Base-by-base conservation (phyloP, 345 rosid species). In the Firmiana major region DNA sequence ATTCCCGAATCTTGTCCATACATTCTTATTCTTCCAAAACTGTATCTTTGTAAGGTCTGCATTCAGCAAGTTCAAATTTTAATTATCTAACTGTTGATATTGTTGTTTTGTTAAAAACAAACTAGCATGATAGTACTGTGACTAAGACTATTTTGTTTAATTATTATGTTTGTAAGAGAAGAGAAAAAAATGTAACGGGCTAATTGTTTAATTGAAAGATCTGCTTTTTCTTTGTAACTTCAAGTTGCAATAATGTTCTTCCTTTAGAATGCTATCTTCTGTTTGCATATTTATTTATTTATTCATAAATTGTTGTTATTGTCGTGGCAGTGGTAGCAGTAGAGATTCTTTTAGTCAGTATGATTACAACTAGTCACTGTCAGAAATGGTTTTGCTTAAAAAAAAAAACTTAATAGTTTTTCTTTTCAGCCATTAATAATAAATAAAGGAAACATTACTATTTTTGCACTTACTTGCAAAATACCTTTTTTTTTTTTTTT, bases 1-100 rank as follows among this genome's bases (percentile, higher is more conserved):
- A n/a, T 77, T 57, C n/a, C 13, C 73, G 21, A 62, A 48, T 54
- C 67, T 77, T 82, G 84, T 80, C 63, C 63, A 82, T 84, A 72
- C 19, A 54, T 40, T 76, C 65, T 68, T 71, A 45, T 75, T 58
- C 80, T 77, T 63, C 76, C 82, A 76, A 66, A 63, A 78, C 63
- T 36, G 40, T 62, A 68, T 54, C 73, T 57, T 60, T 31, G 34
- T 31, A 31, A 31, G 34, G 34, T 31, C 34, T 1, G 34, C 34
- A 31, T 31, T 31, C 34, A 31, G 3, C 40, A 38, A 38, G 40
- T 63, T 42, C 46, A 71, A 36, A 36, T 2, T 22, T 40, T 65
- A 65, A 65, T 19, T 40, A 19, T 26, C 43, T 49, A 71, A 73
- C 48, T 22, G 65, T 73, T 73, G 34, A 57, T 55, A 49, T 38